Evolutionary conservation across 1,284 basidiomycete species (phyloP).

Genomic region (Papiliotrema flavescens): DNA sequence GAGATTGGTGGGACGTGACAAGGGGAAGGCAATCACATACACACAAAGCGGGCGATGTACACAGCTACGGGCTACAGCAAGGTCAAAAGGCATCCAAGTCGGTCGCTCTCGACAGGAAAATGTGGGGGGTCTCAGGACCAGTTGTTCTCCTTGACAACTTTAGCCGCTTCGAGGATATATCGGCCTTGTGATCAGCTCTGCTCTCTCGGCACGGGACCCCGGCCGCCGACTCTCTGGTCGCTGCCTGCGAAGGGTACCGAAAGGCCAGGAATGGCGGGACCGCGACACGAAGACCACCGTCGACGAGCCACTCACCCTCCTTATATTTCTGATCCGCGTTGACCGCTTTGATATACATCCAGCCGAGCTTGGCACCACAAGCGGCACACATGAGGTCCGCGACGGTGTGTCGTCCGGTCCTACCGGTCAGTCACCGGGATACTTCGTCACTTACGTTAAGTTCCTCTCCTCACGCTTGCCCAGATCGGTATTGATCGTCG

Average conservation of each 20-base stretch:
- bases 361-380: constrained; percentile 40
- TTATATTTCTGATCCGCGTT: constrained; percentile 48
- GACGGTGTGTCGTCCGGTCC: constrained; percentile 47
- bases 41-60: too few species aligned
- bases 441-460: constrained; percentile 34
- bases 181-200: constrained; percentile 23
- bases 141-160: constrained; percentile 54
- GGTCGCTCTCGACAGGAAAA: too few species aligned
- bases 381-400: constrained; percentile 44
- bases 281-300: not conserved
- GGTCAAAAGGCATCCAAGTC: too few species aligned
- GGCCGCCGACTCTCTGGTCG: too few species aligned
- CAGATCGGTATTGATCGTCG: constrained; percentile 47
- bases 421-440: constrained; percentile 6
- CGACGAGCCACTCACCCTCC: constrained; percentile 32
- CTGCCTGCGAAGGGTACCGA: too few species aligned
- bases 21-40: too few species aligned
- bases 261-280: too few species aligned
- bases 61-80: too few species aligned
- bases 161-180: constrained; percentile 47
- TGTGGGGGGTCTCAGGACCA: constrained; percentile 23
- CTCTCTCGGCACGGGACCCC: too few species aligned
- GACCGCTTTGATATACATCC: constrained; percentile 48
- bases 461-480: constrained; percentile 43
- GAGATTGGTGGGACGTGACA: too few species aligned